These are phyloP conservation scores for Stenocarpella maydis DNA, from an alignment of 2,329 filamentous ascomycete species.

Conservation along the genomic window DNA sequence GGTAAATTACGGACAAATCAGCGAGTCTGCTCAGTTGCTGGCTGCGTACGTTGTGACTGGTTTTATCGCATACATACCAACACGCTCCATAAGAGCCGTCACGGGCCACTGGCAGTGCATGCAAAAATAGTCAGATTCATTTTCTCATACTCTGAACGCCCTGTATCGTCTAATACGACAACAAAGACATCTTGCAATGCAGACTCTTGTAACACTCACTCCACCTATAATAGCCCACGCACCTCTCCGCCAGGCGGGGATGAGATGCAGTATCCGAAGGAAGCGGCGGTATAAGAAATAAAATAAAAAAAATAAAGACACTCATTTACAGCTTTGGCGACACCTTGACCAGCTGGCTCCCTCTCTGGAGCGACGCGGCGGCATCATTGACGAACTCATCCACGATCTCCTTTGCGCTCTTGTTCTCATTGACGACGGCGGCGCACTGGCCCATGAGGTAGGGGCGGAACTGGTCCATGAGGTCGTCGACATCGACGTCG, in stretches of 20 bases:
- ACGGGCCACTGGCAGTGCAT: neutral
- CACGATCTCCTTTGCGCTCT: slow-evolving; percentile 88
- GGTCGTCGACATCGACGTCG: slow-evolving; percentile 77
- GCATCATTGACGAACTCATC: slow-evolving; percentile 93
- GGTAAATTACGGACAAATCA: neutral
- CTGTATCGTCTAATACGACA: slow-evolving; percentile 23
- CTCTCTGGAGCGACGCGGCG: slow-evolving; percentile 72
- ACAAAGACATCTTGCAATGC: slow-evolving; percentile 18
- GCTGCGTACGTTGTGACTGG: neutral
- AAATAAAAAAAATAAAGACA: neutral
- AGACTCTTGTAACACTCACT: neutral
- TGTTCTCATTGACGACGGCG: slow-evolving; percentile 91
- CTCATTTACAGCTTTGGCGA: slow-evolving; percentile 66
- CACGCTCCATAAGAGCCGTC: too few species aligned
- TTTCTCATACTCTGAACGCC: slow-evolving; percentile 24
- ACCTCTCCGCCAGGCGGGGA: too few species aligned
- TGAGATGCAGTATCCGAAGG: too few species aligned
- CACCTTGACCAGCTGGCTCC: slow-evolving; percentile 70
- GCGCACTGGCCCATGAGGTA: slow-evolving; percentile 98
- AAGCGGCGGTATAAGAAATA: neutral
- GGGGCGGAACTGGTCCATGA: slow-evolving; percentile 89
- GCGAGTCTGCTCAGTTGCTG: neutral
- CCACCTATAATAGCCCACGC: neutral
- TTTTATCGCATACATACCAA: too few species aligned
- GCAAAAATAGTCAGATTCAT: neutral